Conservation (phyloP, 805 yeast genomes). For the Metschnikowia baotianmanensis region DNA sequence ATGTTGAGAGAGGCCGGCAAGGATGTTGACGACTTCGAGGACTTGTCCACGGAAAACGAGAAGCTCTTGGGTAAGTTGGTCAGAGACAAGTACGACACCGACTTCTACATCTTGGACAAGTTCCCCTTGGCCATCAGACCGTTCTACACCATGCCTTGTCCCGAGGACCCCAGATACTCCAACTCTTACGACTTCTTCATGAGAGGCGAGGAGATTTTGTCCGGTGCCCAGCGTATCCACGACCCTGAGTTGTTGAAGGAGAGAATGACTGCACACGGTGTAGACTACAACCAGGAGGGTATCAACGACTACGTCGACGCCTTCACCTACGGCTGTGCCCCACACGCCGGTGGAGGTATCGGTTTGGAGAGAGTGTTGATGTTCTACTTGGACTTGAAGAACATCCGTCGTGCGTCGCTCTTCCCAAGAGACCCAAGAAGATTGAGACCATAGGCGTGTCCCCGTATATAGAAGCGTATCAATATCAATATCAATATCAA, state of each 20-base stretch:
- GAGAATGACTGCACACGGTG: slow-evolving; percentile 80
- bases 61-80: slow-evolving; percentile 88
- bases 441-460: slow-evolving; percentile 63
- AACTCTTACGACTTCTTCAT: slow-evolving; percentile 99
- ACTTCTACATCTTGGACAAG: slow-evolving; percentile 95
- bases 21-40: slow-evolving; percentile 83
- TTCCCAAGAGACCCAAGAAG: slow-evolving; percentile 99
- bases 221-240: slow-evolving; percentile 99
- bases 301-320: slow-evolving; percentile 89
- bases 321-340: slow-evolving; percentile 92
- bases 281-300: slow-evolving; percentile 80
- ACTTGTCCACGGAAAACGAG: slow-evolving; percentile 91
- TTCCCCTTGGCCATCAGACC: slow-evolving; percentile 98
- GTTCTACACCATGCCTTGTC: slow-evolving; percentile 98
- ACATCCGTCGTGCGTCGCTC: slow-evolving; percentile 96
- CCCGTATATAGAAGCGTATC: not conserved
- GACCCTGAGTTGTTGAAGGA: slow-evolving; percentile 79
- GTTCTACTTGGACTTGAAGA: slow-evolving; percentile 96
- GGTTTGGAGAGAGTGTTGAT: slow-evolving; percentile 98
- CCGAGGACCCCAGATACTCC: slow-evolving; percentile 87
- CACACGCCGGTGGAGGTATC: slow-evolving; percentile 99
- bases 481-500: not conserved
- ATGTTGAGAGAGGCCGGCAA: slow-evolving; percentile 85
- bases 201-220: slow-evolving; percentile 99
- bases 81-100: slow-evolving; percentile 93